phyloP scores from a whole-genome alignment of 345 rosid genomes.

The Aegle marmelos region DNA sequence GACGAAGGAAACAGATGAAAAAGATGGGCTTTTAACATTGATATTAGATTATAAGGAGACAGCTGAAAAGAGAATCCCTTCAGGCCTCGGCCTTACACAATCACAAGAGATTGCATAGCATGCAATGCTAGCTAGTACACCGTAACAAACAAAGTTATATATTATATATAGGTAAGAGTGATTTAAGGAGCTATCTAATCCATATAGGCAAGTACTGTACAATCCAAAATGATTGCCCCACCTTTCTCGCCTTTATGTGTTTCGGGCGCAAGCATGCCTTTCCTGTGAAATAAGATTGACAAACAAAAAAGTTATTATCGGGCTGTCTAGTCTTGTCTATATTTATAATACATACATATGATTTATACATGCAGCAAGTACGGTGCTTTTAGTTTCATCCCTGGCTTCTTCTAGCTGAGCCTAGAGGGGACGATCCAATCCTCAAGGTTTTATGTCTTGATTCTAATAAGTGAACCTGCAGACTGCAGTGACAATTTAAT shows the following conservation, averaged over 20 bases:
- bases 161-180: slow-evolving; percentile 1
- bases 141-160: neutral
- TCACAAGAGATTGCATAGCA: neutral
- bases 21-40: slow-evolving; percentile 21
- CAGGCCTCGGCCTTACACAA: neutral
- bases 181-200: slow-evolving; percentile 14
- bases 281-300: neutral
- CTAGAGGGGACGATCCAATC: neutral
- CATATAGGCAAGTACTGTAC: slow-evolving; percentile 12
- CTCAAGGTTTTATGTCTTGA: slow-evolving; percentile 5
- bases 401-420: slow-evolving; percentile 26
- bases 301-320: neutral
- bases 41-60: slow-evolving; percentile 16
- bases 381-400: neutral
- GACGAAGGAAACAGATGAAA: slow-evolving; percentile 33
- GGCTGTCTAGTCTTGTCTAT: slow-evolving; percentile 23
- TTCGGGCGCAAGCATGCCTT: slow-evolving; percentile 6
- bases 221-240: slow-evolving; percentile 21
- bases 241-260: slow-evolving; percentile 11
- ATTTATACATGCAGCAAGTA: no score
- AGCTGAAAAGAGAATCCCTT: neutral
- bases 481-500: no score
- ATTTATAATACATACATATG: neutral
- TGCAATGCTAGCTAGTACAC: neutral
- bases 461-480: neutral